These are phyloP conservation scores for Coprinopsis sp. DNA, from an alignment of 768 basidiomycete genomes.

Conservation along the genomic window DNA sequence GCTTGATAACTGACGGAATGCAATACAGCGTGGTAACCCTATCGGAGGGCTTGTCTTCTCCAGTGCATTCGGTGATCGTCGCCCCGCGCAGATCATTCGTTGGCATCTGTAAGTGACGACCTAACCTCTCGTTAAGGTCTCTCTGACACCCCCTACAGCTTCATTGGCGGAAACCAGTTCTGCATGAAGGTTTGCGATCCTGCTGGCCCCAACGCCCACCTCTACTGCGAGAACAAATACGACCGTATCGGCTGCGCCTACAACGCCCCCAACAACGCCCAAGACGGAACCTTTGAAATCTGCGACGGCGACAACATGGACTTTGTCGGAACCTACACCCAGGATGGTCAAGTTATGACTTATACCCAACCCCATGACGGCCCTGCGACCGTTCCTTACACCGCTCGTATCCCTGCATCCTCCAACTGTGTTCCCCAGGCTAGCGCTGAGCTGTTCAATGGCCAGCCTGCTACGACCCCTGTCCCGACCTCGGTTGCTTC, in stretches of 20 bases:
- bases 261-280: slow-evolving; percentile 65
- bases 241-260: slow-evolving; percentile 70
- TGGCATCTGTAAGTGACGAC: no score
- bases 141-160: no score
- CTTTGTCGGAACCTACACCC: slow-evolving; percentile 47
- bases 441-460: slow-evolving; percentile 28
- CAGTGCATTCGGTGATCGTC: slow-evolving; percentile 43
- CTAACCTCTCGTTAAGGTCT: no score
- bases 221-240: slow-evolving; percentile 63
- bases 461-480: no score
- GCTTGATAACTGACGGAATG: no score
- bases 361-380: slow-evolving; percentile 39
- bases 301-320: slow-evolving; percentile 61
- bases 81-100: slow-evolving; percentile 52
- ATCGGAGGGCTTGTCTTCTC: slow-evolving; percentile 68
- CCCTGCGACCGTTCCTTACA: slow-evolving; percentile 36
- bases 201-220: slow-evolving; percentile 36
- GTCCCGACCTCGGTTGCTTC: no score
- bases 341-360: slow-evolving; percentile 24
- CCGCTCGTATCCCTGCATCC: slow-evolving; percentile 31
- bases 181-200: slow-evolving; percentile 75
- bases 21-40: slow-evolving; percentile 83
- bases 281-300: slow-evolving; percentile 51
- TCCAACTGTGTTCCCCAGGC: slow-evolving; percentile 33
- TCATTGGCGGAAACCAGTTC: slow-evolving; percentile 61